Conservation (phyloP, 768 basidiomycete species). For the Baorangia bicolor region DNA sequence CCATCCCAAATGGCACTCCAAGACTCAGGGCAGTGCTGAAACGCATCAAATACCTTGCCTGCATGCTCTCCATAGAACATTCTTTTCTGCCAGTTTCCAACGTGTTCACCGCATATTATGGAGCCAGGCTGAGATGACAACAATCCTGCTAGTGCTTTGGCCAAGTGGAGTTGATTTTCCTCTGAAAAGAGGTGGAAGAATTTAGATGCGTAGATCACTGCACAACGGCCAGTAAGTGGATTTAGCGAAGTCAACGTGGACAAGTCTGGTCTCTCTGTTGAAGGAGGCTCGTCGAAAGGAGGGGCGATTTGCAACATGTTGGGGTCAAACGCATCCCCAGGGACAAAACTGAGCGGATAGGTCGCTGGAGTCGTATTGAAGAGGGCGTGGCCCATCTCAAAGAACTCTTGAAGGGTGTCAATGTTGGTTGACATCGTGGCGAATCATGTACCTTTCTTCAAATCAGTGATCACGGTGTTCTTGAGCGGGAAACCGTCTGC, state of each 20-base stretch:
- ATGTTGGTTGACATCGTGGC: not conserved
- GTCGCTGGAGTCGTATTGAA: conserved; percentile 53
- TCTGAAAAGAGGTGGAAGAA: too few species aligned
- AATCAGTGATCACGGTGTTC: too few species aligned
- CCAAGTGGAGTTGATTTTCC: conserved; percentile 27
- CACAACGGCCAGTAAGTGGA: too few species aligned
- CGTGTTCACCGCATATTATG: too few species aligned
- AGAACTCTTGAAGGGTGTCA: conserved; percentile 43
- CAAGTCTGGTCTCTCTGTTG: too few species aligned
- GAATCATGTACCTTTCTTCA: too few species aligned
- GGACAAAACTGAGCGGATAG: conserved; percentile 52
- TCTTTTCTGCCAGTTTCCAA: conserved; percentile 3
- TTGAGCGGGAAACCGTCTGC: too few species aligned
- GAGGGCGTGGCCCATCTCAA: conserved; percentile 57
- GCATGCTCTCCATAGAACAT: not conserved
- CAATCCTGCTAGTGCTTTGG: conserved; percentile 25
- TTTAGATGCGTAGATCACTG: too few species aligned
- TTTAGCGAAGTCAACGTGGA: too few species aligned
- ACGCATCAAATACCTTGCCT: conserved; percentile 8
- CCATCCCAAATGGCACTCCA: conserved; percentile 40
- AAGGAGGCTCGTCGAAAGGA: too few species aligned
- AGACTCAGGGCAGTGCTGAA: too few species aligned
- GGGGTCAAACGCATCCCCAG: conserved; percentile 54
- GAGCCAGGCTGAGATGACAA: conserved; percentile 26
- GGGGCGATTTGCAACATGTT: too few species aligned